phyloP scores from a whole-genome alignment of 768 basidiomycete species.

The Leucosporidium creatinivorum region DNA sequence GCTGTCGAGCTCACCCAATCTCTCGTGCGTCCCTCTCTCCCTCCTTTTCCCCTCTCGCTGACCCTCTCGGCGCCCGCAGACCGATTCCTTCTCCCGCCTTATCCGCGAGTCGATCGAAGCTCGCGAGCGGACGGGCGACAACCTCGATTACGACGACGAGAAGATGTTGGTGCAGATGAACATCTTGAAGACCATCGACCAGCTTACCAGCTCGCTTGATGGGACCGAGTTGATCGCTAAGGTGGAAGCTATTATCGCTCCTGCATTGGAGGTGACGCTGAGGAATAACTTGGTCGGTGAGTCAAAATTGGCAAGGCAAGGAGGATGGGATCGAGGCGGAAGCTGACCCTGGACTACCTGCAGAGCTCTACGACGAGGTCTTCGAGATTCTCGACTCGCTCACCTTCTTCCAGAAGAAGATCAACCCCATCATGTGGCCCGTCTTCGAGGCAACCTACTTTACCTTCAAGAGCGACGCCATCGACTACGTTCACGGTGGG shows the following conservation, averaged over 20 bases:
- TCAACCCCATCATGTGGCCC: slow-evolving; percentile 78
- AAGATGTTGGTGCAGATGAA: slow-evolving; percentile 84
- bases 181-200: slow-evolving; percentile 47
- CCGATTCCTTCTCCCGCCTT: slow-evolving; percentile 73
- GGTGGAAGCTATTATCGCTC: slow-evolving; percentile 72
- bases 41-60: background rate
- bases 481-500: slow-evolving; percentile 79
- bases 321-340: no score
- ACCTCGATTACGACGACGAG: slow-evolving; percentile 56
- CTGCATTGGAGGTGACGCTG: slow-evolving; percentile 66
- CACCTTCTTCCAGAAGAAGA: slow-evolving; percentile 68
- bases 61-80: slow-evolving; percentile 45
- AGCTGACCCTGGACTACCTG: slow-evolving; percentile 3
- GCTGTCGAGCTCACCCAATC: slow-evolving; percentile 70
- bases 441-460: slow-evolving; percentile 75
- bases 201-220: slow-evolving; percentile 72
- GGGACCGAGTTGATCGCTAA: slow-evolving; percentile 63
- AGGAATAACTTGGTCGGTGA: slow-evolving; percentile 68
- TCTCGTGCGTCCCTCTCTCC: slow-evolving; percentile 51
- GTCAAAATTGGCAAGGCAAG: slow-evolving; percentile 36
- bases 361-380: slow-evolving; percentile 79
- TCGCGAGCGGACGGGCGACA: slow-evolving; percentile 45
- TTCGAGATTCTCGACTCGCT: slow-evolving; percentile 77
- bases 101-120: slow-evolving; percentile 56
- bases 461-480: slow-evolving; percentile 71